Base-by-base conservation (phyloP, 2,329 filamentous ascomycete species). In the Diplodia sapinea region DNA sequence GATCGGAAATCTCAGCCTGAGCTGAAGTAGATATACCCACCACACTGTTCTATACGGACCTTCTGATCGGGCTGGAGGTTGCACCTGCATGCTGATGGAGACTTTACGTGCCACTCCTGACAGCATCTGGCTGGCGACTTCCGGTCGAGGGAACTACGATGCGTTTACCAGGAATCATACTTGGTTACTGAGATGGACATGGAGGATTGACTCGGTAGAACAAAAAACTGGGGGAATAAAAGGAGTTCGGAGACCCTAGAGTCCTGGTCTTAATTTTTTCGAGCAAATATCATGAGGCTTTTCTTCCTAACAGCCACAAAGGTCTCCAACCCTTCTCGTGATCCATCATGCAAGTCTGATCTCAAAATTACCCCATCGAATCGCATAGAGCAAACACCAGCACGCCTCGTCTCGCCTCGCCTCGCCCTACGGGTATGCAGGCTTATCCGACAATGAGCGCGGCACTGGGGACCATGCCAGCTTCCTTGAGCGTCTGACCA, bases 401-500 rank as follows among this genome's bases (percentile, higher is more conserved):
- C n/a, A 49, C 52, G 29, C 43, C 38, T 17, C 31, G 31, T 4
- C 26, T 26, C 26, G 26, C 26, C 26, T 26, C n/a, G 29, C 29
- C n/a, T 26, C 23, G 15, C 1, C 33, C 49, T 49, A 38, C 8
- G 26, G 29, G 9, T n/a, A n/a, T 31, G 26, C 36, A 38, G 33
- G 40, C 50, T 52, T 71, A 86, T 74, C 82, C 80, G 66, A 96
- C 88, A 73, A 96, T 89, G 72, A 99, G 82, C 56, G 92, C 94
- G n/a, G 94, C 93, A 70, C 92, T 97, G 6, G 95, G 95, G 3
- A 94, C 89, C 69, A 97, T 81, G 0, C 94, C 94, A 17, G 94
- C 91, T 80, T 99, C 95, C 81, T 96, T 96, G 67, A 99, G 80
- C 5, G 94, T 95, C 85, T 95, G 90, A 43, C 92, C 92, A 74